Evolutionary conservation across 2,329 filamentous ascomycete species (phyloP), one percentile per base, ranked within the genome.

Genomic region (Aspergillus pseudoviridinutans): DNA sequence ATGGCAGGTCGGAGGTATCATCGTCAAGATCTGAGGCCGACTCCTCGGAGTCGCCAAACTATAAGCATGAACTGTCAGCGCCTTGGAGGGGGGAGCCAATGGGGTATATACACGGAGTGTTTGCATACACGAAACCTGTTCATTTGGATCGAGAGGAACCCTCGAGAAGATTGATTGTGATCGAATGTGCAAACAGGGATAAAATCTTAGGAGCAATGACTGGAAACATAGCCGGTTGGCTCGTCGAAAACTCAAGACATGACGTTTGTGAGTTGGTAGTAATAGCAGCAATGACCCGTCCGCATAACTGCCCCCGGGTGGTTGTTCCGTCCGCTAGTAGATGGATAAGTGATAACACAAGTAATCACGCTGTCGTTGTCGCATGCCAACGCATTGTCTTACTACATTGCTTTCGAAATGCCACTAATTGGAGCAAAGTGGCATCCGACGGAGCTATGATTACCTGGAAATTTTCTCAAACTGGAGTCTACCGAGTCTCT

Each of bases 1-100:
- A 97, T 12, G 94, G 94, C 4, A 97, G 86, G 22, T 87, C 86
- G 61, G 78, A 77, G 54, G 76, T 74, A 66, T 85, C 81, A 66
- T 88, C 85, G 66, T 90, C 85, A 66, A 85, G 65, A 58, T 77
- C 76, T 51, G 76, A 76, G 50, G 69, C 69, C 44, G 79, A 80
- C 60, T 75, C 78, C 55, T 79, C 77, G 51, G 76, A 76, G 65
- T 76, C 73, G 61, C 71, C 72, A 61, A 78, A 77, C 76, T 79
- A 61, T 52, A 59, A 24, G 9, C 56, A 32, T 41, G 46, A 38
- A 52, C 42, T 51, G 46, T 60, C 51, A 56, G 42, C 57, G 41
- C 35, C 27, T 46, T 41, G 53, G 22, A 51, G 8, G 49, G 38
- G 42, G 50, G 35, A 44, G 49, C 27, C 22, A 52, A 49, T 41